These are phyloP conservation scores for Sphagnurus paluster DNA, from an alignment of 1,284 basidiomycete genomes.

Conservation along the genomic window DNA sequence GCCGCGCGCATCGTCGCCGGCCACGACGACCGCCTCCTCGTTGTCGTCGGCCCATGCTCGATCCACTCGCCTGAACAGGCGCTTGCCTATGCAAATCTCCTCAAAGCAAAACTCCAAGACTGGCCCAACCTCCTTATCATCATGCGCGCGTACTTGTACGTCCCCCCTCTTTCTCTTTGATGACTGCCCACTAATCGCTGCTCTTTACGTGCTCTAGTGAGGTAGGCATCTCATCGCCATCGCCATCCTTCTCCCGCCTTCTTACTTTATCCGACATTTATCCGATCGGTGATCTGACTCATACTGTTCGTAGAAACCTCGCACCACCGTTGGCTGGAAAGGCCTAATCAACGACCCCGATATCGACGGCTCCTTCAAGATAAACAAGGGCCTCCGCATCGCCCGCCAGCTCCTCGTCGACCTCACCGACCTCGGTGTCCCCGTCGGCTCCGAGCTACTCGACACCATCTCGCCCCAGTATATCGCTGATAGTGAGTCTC, in stretches of 20 bases:
- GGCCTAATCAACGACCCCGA: slow-evolving; percentile 90
- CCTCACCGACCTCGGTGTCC: slow-evolving; percentile 85
- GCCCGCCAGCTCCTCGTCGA: slow-evolving; percentile 90
- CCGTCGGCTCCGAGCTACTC: slow-evolving; percentile 93
- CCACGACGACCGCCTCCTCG: slow-evolving; percentile 82
- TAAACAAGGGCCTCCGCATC: slow-evolving; percentile 92
- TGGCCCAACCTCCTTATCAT: slow-evolving; percentile 86
- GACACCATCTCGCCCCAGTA: slow-evolving; percentile 92
- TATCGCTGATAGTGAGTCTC: slow-evolving; percentile 61
- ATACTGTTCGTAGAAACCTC: slow-evolving; percentile 67
- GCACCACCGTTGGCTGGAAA: slow-evolving; percentile 90
- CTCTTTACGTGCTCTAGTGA: slow-evolving; percentile 39
- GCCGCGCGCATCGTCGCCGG: slow-evolving; percentile 82
- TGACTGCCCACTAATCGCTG: slow-evolving; percentile 10
- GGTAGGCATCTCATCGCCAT: too few species aligned
- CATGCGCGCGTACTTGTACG: slow-evolving; percentile 96
- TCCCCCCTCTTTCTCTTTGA: background rate
- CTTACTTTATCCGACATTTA: too few species aligned
- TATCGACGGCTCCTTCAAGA: slow-evolving; percentile 92
- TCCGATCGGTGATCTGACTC: slow-evolving; percentile 4
- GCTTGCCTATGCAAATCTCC: slow-evolving; percentile 82
- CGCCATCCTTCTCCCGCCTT: too few species aligned
- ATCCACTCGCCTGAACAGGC: slow-evolving; percentile 92
- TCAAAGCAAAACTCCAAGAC: slow-evolving; percentile 68
- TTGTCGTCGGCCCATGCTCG: slow-evolving; percentile 95